Evolutionary conservation across 768 basidiomycete genomes (phyloP), one percentile per base, ranked within the genome.

Genomic region (Amanita pseudoporphyria): DNA sequence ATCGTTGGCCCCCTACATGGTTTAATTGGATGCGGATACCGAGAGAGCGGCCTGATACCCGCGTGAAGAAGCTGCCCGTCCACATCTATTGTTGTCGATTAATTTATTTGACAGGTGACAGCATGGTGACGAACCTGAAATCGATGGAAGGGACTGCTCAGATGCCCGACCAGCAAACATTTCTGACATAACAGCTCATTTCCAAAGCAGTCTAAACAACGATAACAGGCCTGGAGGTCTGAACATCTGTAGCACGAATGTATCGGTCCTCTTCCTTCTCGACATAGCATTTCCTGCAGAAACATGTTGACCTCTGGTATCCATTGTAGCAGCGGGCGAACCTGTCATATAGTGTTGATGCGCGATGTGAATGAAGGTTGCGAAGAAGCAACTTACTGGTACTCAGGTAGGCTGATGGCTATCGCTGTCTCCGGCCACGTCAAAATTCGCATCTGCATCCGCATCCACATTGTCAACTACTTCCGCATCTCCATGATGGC

Each of bases 121-220:
- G n/a, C n/a, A n/a, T n/a, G n/a, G 3, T 6, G 5, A 43, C 46
- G 5, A 5, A 56, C 55, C 54, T 56, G 47, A 3, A 61, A 33
- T 18, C 45, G 44, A 42, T 61, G 59, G 3, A 60, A 47, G 0
- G 53, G 60, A 12, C 9, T 40, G 7, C n/a, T 21, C 4, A 5
- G 22, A n/a, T 60, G 57, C 5, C 46, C 24, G n/a, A 18, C 3
- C 1, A 58, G 21, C 26, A 52, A 28, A 35, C 59, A 61, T 18
- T 5, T 9, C 6, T 4, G n/a, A 14, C 53, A 56, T 7, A 47
- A 33, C 4, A 57, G 21, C 12, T 53, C 49, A 3, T 32, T 10
- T 0, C 42, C 13, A 3, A 52, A 36, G 19, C 58, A 61, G 10
- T 57, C 53, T 1, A 49, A 38, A 41, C 59, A 60, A 6, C 54